A percentile compares a stretch with the other conserved stretches of the same genome.
Evolutionary conservation across 2,329 filamentous ascomycete species (phyloP).

Genomic region (Paraconiothyrium brasiliense): DNA sequence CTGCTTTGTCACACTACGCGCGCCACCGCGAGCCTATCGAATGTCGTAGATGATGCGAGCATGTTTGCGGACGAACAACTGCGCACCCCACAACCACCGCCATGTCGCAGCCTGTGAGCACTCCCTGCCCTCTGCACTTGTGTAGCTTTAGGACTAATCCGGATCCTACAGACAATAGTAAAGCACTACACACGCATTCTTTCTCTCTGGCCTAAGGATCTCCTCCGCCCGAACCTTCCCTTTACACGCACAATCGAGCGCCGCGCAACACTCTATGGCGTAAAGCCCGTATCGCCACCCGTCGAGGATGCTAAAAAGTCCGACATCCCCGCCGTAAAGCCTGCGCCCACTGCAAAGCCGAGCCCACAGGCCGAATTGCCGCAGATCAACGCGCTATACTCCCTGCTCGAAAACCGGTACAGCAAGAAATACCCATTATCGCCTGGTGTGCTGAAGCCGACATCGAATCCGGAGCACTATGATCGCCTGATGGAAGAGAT

Average conservation of each 20-base stretch:
- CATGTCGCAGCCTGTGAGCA: slow-evolving; percentile 12
- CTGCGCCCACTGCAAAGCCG: slow-evolving; percentile 21
- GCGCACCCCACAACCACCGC: neutral
- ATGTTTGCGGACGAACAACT: slow-evolving; percentile 5
- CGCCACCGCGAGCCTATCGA: slow-evolving; percentile 9
- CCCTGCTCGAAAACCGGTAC: slow-evolving; percentile 68
- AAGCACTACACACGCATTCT: slow-evolving; percentile 62
- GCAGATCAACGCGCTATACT: slow-evolving; percentile 67
- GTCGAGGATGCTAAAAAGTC: slow-evolving; percentile 22
- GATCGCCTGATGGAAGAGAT: slow-evolving; percentile 48
- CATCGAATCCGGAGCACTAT: slow-evolving; percentile 48
- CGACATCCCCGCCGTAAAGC: slow-evolving; percentile 15
- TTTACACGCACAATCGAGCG: slow-evolving; percentile 56
- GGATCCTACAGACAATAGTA: slow-evolving; percentile 42
- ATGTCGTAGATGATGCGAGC: slow-evolving; percentile 12
- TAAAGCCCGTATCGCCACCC: slow-evolving; percentile 33
- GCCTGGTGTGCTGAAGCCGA: slow-evolving; percentile 40
- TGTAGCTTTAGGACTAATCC: neutral
- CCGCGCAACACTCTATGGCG: slow-evolving; percentile 47
- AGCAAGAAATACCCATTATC: slow-evolving; percentile 51
- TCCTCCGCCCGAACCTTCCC: slow-evolving; percentile 58
- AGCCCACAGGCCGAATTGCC: slow-evolving; percentile 49
- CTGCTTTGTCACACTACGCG: slow-evolving; percentile 13
- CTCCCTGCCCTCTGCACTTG: neutral
- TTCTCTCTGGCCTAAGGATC: slow-evolving; percentile 60